Evolutionary conservation across 306 rosid genomes (phyloP).

Genomic region (Glycyrrhiza uralensis): DNA sequence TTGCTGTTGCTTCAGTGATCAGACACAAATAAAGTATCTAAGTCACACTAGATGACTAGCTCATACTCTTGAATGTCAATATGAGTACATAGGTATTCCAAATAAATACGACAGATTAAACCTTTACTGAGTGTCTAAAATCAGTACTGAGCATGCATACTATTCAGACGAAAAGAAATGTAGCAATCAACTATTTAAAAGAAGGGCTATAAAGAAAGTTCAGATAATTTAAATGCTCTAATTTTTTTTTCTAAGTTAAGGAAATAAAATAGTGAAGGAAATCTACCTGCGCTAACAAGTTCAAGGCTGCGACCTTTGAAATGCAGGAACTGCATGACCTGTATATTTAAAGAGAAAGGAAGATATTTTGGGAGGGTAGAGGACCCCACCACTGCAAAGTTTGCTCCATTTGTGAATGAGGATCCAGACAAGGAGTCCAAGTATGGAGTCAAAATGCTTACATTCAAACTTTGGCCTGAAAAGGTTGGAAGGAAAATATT

Average conservation of each 20-base stretch:
- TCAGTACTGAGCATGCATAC: background rate
- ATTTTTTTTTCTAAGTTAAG: background rate
- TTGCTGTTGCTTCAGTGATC: background rate
- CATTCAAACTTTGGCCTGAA: conserved; percentile 86
- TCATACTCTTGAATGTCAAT: background rate
- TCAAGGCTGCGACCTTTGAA: conserved; percentile 70
- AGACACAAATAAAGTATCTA: background rate
- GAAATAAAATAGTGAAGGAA: background rate
- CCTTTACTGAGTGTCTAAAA: background rate
- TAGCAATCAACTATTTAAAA: background rate
- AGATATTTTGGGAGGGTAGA: conserved; percentile 73
- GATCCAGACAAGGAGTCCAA: conserved; percentile 67
- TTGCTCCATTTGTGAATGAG: conserved; percentile 79
- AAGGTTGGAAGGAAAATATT: background rate
- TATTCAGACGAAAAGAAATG: background rate
- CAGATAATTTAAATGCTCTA: background rate
- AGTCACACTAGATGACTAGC: background rate
- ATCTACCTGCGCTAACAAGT: conserved; percentile 56
- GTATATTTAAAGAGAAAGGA: conserved; percentile 82
- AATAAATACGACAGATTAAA: background rate
- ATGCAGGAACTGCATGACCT: conserved; percentile 80
- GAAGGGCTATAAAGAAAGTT: background rate
- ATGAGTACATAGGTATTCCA: background rate
- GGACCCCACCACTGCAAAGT: conserved; percentile 89
- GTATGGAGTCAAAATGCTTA: conserved; percentile 59